Evolutionary conservation across 2,329 filamentous ascomycete genomes (phyloP), one percentile per base, ranked within the genome.

Genomic region (Diaporthe ilicicola): DNA sequence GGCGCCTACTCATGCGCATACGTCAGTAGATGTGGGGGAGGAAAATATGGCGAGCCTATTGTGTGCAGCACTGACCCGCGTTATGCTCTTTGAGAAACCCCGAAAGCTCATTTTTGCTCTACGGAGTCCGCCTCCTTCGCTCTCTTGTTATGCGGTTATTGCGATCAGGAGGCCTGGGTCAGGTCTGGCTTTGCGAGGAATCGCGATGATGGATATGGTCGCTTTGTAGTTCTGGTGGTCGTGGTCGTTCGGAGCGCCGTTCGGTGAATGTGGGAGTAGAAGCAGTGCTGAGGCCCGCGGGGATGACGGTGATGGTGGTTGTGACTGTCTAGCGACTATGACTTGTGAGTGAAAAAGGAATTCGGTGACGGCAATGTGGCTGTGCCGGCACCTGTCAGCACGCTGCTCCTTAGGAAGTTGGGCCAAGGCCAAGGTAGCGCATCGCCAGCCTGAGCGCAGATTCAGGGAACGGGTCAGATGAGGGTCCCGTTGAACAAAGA

Each of bases 31-130:
- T 17, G 22, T 6, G 19, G 10, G 37, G 34, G 53, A 19, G 39
- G 54, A 79, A 7, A 1, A 9, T 15, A 12, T 17, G 42, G 22
- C n/a, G 34, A 19, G 7, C 13, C 4, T 17, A 6, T 27, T 19
- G 15, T 51, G 27, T 32, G 24, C 32, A 37, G 32, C 1, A 72
- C 91, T 81, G 88, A 95, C 95, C 84, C 96, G 90, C 74, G 90
- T 89, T 80, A 97, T 86, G 85, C 92, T 92, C 88, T 98, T 98
- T 81, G 93, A 91, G 79, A 99, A 94, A 78, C 96, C 96, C 84
- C 96, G 97, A 88, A 97, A 95, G 89, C 95, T 98, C 96, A 99
- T 98, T 80, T 66, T 77, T 61, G 22, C 55, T 55, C 51, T n/a
- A 27, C 22, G 2, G 15, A 29, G 42, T 55, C 19, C 24, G 44